These are phyloP conservation scores for Emmonsiellopsis sp. DNA, from an alignment of 2,329 filamentous ascomycete genomes.

Conservation along the genomic window DNA sequence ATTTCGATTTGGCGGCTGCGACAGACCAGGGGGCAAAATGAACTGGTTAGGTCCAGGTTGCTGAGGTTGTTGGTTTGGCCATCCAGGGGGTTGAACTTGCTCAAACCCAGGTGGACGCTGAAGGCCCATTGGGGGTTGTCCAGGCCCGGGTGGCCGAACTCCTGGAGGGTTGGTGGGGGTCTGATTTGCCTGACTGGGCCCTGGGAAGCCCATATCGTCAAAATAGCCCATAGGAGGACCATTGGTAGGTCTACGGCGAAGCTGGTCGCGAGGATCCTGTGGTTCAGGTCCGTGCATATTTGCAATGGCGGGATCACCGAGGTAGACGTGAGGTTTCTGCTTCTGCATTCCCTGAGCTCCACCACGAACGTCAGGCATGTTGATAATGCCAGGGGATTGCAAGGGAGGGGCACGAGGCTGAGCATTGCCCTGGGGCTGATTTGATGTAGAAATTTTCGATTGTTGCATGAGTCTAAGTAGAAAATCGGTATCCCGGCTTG, in stretches of 20 bases:
- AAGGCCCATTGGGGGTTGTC: slow-evolving; percentile 28
- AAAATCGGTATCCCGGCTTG: slow-evolving; percentile 66
- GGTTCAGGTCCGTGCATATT: slow-evolving; percentile 30
- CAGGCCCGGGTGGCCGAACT: slow-evolving; percentile 20
- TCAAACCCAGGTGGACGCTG: slow-evolving; percentile 37
- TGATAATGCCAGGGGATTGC: slow-evolving; percentile 23
- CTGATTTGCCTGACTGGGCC: slow-evolving; percentile 21
- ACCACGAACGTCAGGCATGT: slow-evolving; percentile 27
- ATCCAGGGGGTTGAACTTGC: slow-evolving; percentile 31
- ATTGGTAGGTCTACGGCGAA: slow-evolving; percentile 28
- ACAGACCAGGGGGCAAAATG: slow-evolving; percentile 31
- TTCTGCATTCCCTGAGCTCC: slow-evolving; percentile 23
- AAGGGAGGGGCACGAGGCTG: slow-evolving; percentile 20
- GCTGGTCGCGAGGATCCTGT: slow-evolving; percentile 20
- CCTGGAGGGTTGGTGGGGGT: slow-evolving; percentile 26
- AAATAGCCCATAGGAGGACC: slow-evolving; percentile 31
- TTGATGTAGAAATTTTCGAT: slow-evolving; percentile 27
- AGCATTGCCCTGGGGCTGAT: slow-evolving; percentile 16
- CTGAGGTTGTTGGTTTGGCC: slow-evolving; percentile 26
- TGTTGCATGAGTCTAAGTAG: slow-evolving; percentile 75
- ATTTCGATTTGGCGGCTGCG: slow-evolving; percentile 23
- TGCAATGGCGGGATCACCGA: slow-evolving; percentile 36
- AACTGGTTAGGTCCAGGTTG: slow-evolving; percentile 23
- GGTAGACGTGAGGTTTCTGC: slow-evolving; percentile 28
- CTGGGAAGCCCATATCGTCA: slow-evolving; percentile 30